phyloP scores from a whole-genome alignment of 2,329 filamentous ascomycete species.

The Penicillium psychrosexuale region DNA sequence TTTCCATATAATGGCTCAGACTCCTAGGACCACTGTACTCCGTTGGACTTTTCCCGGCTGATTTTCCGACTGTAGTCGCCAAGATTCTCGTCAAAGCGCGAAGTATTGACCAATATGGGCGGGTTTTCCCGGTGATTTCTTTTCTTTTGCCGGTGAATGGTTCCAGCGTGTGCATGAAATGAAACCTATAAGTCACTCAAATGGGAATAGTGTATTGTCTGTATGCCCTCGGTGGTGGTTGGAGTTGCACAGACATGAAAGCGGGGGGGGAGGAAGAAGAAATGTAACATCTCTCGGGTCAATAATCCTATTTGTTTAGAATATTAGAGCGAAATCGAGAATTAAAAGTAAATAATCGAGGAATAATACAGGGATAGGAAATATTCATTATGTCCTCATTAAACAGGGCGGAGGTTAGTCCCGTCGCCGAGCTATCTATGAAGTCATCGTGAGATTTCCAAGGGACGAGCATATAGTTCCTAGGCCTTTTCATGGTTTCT shows the following conservation, averaged over 20 bases:
- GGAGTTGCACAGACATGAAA: constrained; percentile 1
- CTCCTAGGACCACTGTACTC: constrained; percentile 19
- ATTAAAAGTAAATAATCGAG: background rate
- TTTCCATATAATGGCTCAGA: background rate
- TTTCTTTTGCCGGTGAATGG: constrained; percentile 10
- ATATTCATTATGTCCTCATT: constrained; percentile 12
- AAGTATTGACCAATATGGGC: background rate
- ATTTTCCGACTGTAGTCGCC: background rate
- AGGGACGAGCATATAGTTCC: background rate
- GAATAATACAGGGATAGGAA: background rate
- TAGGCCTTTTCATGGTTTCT: background rate
- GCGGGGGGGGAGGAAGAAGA: background rate
- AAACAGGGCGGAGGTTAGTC: constrained; percentile 25
- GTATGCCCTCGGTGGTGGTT: no score
- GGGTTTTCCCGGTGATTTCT: constrained; percentile 9
- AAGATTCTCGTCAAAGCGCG: constrained; percentile 10
- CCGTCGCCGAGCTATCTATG: constrained; percentile 19
- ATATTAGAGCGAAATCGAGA: background rate
- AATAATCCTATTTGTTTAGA: background rate
- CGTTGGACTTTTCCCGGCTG: constrained; percentile 9
- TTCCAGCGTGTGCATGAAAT: constrained; percentile 3
- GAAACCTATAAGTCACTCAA: background rate
- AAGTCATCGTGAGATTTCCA: constrained; percentile 20
- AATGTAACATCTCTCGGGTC: background rate
- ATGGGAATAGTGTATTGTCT: background rate